These are phyloP conservation scores for Antitrichia curtipendula DNA, from an alignment of 225 moss, liverwort and hornwort genomes.

Conservation along the genomic window DNA sequence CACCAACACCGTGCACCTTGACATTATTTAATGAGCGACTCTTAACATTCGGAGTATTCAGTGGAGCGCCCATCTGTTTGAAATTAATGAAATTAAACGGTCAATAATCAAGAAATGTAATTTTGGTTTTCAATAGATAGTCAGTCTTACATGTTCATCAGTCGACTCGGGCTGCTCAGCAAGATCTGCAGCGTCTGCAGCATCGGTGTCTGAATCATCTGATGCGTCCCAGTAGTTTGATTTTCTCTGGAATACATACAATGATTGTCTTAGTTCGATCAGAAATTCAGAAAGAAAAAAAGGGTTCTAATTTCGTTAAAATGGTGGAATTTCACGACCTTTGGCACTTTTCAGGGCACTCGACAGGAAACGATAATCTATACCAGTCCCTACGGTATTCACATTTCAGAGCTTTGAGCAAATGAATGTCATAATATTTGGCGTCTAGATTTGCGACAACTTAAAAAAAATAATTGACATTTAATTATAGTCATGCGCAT, in stretches of 20 bases:
- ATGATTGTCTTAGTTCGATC: background rate
- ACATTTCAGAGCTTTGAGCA: background rate
- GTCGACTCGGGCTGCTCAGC: slow-evolving; percentile 5
- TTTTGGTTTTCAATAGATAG: background rate
- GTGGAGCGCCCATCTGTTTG: background rate
- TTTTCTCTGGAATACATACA: background rate
- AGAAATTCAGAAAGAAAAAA: background rate
- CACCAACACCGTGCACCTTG: background rate
- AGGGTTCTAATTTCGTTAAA: background rate
- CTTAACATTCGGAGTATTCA: background rate
- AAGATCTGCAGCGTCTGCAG: slow-evolving; percentile 2
- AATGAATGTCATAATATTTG: background rate
- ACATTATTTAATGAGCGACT: background rate
- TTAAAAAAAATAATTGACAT: background rate
- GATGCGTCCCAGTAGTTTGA: slow-evolving; percentile 8
- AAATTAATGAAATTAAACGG: background rate
- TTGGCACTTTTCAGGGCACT: background rate
- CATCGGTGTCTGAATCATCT: slow-evolving; percentile 20
- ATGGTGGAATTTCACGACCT: no score
- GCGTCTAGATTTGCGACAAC: no score
- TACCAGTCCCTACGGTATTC: background rate
- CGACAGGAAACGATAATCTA: background rate
- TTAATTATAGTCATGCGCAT: background rate
- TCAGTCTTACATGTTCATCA: slow-evolving; percentile 7
- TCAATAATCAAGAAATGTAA: background rate